These are phyloP conservation scores for Chimonanthus salicifolius DNA, from an alignment of 164 flowering plant species.

Conservation along the genomic window DNA sequence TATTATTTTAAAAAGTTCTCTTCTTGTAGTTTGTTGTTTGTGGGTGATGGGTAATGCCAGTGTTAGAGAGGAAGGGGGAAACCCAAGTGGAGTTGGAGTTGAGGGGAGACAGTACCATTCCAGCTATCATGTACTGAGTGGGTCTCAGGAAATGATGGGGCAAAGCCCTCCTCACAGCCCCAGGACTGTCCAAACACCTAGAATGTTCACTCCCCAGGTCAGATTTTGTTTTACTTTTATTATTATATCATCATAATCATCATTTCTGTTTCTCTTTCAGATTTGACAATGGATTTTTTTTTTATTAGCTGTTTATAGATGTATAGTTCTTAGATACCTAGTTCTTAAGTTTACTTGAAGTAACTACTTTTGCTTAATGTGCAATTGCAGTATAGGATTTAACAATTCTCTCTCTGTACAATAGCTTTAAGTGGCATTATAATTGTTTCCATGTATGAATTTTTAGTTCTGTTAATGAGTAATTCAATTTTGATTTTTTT, in stretches of 20 bases:
- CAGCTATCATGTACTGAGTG: constrained; percentile 23
- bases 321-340: neutral
- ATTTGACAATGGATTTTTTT: neutral
- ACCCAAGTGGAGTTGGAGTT: constrained; percentile 29
- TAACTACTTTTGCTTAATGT: neutral
- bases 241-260: neutral
- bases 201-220: constrained; percentile 85
- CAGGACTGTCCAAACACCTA: constrained; percentile 53
- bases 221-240: neutral
- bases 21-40: constrained; percentile 1
- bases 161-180: constrained; percentile 79
- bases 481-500: neutral
- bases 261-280: neutral
- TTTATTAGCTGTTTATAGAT: neutral
- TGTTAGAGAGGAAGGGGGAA: constrained; percentile 55
- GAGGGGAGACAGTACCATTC: constrained; percentile 18
- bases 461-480: neutral
- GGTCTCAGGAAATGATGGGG: constrained; percentile 44
- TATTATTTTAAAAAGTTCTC: neutral
- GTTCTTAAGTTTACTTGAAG: neutral
- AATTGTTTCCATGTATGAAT: neutral
- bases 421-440: neutral
- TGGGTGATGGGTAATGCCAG: constrained; percentile 76
- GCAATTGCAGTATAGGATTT: neutral
- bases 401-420: neutral